These are phyloP conservation scores for Uronychia setigera DNA, from an alignment of 73 alveolate genomes.

Conservation along the genomic window DNA sequence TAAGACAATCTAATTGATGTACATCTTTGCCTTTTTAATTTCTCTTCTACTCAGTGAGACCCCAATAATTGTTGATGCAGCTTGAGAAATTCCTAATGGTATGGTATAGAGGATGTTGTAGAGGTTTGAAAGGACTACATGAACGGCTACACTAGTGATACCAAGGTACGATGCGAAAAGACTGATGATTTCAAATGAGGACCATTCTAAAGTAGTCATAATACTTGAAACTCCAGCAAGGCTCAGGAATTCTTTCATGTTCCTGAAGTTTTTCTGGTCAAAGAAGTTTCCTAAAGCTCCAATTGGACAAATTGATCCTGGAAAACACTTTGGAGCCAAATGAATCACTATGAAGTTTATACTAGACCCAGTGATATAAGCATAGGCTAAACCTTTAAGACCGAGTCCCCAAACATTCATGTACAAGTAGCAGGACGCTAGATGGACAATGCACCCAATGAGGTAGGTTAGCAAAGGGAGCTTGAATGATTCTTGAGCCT, in stretches of 20 bases:
- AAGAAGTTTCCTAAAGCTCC: neutral
- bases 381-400: neutral
- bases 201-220: slow-evolving; percentile 18
- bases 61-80: slow-evolving; percentile 18
- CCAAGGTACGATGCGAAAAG: slow-evolving; percentile 8
- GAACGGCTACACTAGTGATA: neutral
- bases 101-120: slow-evolving; percentile 31
- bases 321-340: neutral
- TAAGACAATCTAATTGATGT: neutral
- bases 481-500: slow-evolving; percentile 7
- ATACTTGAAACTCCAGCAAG: slow-evolving; percentile 39
- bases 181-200: slow-evolving; percentile 14
- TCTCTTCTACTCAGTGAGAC: neutral
- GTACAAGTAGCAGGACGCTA: neutral
- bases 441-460: slow-evolving; percentile 4
- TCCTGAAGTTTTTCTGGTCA: neutral
- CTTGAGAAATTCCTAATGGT: slow-evolving; percentile 46
- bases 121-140: slow-evolving; percentile 1
- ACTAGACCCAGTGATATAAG: neutral
- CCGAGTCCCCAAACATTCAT: neutral
- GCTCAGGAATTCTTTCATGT: slow-evolving; percentile 20
- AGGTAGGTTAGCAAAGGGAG: neutral
- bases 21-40: neutral
- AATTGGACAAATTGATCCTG: neutral
- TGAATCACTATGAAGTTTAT: neutral